Percentiles rank a stretch among this genome's conserved stretches.
Conservation (phyloP, 2,329 filamentous ascomycete species). For the Colletotrichum costaricense region DNA sequence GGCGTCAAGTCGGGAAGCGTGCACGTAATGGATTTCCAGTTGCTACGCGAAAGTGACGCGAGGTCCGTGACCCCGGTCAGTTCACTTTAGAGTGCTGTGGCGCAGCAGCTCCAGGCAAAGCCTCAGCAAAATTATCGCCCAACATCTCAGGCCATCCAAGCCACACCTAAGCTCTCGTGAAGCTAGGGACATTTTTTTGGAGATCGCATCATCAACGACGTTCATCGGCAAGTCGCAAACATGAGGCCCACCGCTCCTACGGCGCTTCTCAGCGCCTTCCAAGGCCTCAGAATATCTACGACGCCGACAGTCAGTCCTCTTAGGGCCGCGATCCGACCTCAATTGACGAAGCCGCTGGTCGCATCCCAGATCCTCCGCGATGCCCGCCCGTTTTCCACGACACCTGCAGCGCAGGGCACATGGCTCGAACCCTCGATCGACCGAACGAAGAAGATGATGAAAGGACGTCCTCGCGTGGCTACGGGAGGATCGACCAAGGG, state of each 20-base stretch:
- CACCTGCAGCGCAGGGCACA: conserved; percentile 67
- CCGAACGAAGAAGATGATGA: conserved; percentile 89
- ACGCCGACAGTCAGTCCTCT: conserved; percentile 53
- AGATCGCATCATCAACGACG: conserved; percentile 40
- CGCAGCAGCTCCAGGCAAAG: conserved; percentile 36
- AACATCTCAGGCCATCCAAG: conserved; percentile 39
- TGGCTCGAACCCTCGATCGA: conserved; percentile 86
- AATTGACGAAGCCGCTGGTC: conserved; percentile 42
- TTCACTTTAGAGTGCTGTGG: conserved; percentile 30
- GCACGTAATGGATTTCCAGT: conserved; percentile 25
- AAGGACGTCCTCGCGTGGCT: conserved; percentile 86
- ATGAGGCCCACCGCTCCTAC: conserved; percentile 60
- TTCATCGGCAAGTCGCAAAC: conserved; percentile 43
- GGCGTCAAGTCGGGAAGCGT: conserved; percentile 14
- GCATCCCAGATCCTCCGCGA: conserved; percentile 53
- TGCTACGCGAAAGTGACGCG: conserved; percentile 59
- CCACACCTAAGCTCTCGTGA: conserved; percentile 23
- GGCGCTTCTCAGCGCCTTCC: conserved; percentile 62
- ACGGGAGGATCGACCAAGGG: conserved; percentile 93
- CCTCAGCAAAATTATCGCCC: conserved; percentile 21
- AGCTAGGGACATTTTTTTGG: conserved; percentile 46
- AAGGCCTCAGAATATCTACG: conserved; percentile 58
- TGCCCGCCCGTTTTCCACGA: conserved; percentile 79
- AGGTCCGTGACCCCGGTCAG: conserved; percentile 48
- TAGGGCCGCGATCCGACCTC: conserved; percentile 45